Evolutionary conservation across 495 filamentous ascomycete genomes (phyloP).

Genomic region (Podospora sp.): DNA sequence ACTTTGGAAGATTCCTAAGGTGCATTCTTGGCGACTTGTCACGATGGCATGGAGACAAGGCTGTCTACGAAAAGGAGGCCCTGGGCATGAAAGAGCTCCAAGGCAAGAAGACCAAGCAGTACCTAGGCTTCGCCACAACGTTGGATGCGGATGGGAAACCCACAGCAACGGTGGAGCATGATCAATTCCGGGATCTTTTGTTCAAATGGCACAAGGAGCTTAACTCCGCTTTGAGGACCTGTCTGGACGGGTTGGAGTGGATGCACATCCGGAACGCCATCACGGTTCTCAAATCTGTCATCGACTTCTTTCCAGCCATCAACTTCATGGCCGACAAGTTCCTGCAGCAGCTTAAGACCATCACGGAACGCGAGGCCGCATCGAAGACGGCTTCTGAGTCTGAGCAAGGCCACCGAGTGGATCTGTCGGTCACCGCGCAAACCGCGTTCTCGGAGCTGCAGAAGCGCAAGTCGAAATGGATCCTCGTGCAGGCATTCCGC

Average conservation of each 20-base stretch:
- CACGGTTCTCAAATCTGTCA: conserved; percentile 79
- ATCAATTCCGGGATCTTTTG: conserved; percentile 80
- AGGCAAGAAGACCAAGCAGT: conserved; percentile 39
- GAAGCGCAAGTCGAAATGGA: conserved; percentile 76
- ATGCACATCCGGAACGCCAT: conserved; percentile 98
- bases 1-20: conserved; percentile 84
- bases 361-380: conserved; percentile 69
- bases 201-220: conserved; percentile 89
- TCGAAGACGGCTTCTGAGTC: conserved; percentile 61
- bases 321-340: conserved; percentile 83
- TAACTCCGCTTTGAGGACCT: conserved; percentile 71
- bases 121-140: conserved; percentile 61
- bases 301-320: conserved; percentile 80
- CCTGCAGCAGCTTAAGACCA: conserved; percentile 66
- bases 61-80: conserved; percentile 78
- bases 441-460: conserved; percentile 82
- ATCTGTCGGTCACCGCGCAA: conserved; percentile 87
- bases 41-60: conserved; percentile 79
- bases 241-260: conserved; percentile 81
- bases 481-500: conserved; percentile 80
- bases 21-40: conserved; percentile 76
- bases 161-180: conserved; percentile 71
- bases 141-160: conserved; percentile 67
- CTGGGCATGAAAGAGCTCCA: conserved; percentile 47
- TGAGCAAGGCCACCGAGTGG: conserved; percentile 69